These are phyloP conservation scores for Eucalyptus brandiana DNA, from an alignment of 345 rosid species.

Conservation along the genomic window DNA sequence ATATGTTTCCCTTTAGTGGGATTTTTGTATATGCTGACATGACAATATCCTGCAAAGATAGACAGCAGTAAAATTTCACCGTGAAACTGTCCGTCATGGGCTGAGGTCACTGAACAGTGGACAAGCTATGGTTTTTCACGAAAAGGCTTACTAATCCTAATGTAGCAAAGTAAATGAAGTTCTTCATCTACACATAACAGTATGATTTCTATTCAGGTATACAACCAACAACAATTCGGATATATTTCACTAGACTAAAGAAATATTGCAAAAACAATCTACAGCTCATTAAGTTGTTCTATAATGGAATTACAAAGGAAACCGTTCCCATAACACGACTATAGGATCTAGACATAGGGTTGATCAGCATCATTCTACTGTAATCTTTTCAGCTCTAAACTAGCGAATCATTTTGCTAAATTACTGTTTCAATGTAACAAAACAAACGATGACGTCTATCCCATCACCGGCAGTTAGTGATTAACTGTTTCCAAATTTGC, in stretches of 20 bases:
- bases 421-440: neutral
- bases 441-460: neutral
- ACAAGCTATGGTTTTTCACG: neutral
- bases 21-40: neutral
- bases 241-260: neutral
- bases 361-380: neutral
- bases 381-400: neutral
- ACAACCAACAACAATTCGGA: accelerated
- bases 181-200: neutral
- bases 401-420: neutral
- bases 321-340: neutral
- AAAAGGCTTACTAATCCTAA: neutral
- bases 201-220: neutral
- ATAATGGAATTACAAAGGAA: neutral
- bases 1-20: neutral
- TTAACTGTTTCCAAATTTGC: neutral
- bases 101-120: neutral
- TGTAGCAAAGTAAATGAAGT: neutral
- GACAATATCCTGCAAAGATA: neutral
- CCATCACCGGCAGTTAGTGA: neutral
- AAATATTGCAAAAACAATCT: neutral
- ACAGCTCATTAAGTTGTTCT: neutral
- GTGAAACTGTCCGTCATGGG: neutral
- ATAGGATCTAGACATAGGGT: neutral
- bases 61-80: neutral